Conservation (phyloP, 306 rosid species). For the Pachyrhizus erosus region DNA sequence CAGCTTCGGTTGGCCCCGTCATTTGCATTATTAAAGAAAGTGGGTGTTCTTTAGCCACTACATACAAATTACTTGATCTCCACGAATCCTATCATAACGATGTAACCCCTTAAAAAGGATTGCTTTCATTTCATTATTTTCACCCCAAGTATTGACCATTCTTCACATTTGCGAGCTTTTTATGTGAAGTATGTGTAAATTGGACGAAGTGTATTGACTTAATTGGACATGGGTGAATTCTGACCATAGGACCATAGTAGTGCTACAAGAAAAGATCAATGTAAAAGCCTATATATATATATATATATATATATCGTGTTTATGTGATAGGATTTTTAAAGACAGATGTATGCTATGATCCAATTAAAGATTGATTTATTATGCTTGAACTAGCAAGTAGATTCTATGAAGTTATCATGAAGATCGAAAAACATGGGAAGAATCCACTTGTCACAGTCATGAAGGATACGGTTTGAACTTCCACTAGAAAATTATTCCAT, state of each 20-base stretch:
- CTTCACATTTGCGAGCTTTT: background rate
- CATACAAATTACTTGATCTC: background rate
- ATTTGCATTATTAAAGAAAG: conserved; percentile 36
- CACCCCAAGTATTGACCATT: background rate
- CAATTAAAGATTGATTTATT: background rate
- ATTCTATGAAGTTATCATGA: background rate
- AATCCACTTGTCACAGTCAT: background rate
- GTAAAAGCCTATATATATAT: background rate
- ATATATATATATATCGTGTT: background rate
- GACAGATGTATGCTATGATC: background rate
- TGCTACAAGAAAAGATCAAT: background rate
- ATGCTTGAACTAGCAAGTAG: background rate
- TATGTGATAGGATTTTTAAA: background rate
- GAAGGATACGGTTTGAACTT: background rate
- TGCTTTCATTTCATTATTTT: background rate
- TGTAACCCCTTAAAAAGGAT: background rate
- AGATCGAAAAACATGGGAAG: background rate
- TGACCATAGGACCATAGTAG: background rate
- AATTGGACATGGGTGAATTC: background rate
- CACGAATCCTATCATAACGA: conserved; percentile 25
- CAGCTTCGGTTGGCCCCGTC: background rate
- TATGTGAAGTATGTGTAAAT: background rate
- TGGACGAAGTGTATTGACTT: background rate
- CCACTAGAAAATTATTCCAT: background rate
- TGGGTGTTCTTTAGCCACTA: conserved; percentile 20